A percentile compares a stretch with the other conserved stretches of the same genome.
These are phyloP conservation scores for Prototheca cutis DNA, from an alignment of 163 green algal genomes.

Conservation along the genomic window DNA sequence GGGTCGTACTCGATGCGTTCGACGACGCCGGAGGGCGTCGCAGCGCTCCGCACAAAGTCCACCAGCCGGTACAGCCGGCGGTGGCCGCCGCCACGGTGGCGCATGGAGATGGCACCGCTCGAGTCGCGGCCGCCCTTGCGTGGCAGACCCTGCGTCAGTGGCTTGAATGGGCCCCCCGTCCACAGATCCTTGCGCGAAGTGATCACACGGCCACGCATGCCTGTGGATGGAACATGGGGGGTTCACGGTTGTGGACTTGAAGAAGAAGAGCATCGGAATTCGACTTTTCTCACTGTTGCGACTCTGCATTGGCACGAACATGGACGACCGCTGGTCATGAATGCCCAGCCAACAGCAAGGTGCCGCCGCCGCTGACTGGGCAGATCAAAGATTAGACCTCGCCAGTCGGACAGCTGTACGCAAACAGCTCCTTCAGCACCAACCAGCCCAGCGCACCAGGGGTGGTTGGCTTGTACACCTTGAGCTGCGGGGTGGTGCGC, in stretches of 20 bases:
- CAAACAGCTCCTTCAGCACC: too few relatives aligned
- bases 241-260: too few relatives aligned
- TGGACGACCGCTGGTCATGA: too few relatives aligned
- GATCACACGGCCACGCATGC: conserved; percentile 41
- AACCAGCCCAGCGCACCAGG: conserved; percentile 24
- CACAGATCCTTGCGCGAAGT: conserved; percentile 60
- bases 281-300: too few relatives aligned
- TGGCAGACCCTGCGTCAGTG: conserved; percentile 47
- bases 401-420: too few relatives aligned
- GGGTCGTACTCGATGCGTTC: conserved; percentile 89
- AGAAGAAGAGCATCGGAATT: too few relatives aligned
- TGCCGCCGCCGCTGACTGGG: too few relatives aligned
- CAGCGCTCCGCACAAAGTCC: conserved; percentile 43
- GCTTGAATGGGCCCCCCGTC: conserved; percentile 65
- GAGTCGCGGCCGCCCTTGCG: conserved; percentile 69
- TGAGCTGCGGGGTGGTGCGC: conserved; percentile 25
- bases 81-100: conserved; percentile 66
- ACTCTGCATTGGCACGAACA: too few relatives aligned
- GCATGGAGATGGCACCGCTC: conserved; percentile 58
- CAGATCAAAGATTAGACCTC: too few relatives aligned
- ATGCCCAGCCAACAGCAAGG: too few relatives aligned
- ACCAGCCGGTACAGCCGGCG: conserved; percentile 54
- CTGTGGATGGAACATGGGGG: too few relatives aligned
- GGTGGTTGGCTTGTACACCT: conserved; percentile 59
- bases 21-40: conserved; percentile 38